These are phyloP conservation scores for Penicillium tannophilum DNA, from an alignment of 495 filamentous ascomycete species.

Conservation along the genomic window DNA sequence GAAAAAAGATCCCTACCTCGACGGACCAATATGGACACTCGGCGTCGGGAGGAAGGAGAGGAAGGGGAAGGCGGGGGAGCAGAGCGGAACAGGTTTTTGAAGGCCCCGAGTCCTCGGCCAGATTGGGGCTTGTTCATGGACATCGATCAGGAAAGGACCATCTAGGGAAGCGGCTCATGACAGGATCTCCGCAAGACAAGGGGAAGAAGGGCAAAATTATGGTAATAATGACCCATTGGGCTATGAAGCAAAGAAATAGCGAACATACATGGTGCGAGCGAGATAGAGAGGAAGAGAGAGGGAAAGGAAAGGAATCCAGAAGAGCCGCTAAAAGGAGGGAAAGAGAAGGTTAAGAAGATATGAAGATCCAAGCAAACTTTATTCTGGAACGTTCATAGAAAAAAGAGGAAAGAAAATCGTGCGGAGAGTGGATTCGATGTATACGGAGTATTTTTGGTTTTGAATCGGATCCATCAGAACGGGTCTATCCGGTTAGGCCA, in stretches of 20 bases:
- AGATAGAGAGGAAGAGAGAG: background rate
- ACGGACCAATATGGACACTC: constrained; percentile 40
- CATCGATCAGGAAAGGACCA: constrained; percentile 41
- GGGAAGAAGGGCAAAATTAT: constrained; percentile 8
- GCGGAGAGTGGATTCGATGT: constrained; percentile 23
- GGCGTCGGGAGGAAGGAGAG: constrained; percentile 35
- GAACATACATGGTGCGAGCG: constrained; percentile 34
- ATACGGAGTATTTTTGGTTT: constrained; percentile 30
- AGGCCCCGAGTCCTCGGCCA: constrained; percentile 39
- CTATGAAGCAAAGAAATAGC: constrained; percentile 24
- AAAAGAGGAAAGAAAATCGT: constrained; percentile 18
- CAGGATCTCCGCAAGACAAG: constrained; percentile 10
- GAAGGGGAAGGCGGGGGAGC: constrained; percentile 31
- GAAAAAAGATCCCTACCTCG: constrained; percentile 44
- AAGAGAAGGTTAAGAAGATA: constrained; percentile 13
- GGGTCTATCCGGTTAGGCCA: constrained; percentile 36
- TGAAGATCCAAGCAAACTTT: constrained; percentile 18
- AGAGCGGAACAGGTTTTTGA: constrained; percentile 43
- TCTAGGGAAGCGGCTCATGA: constrained; percentile 29
- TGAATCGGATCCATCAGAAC: constrained; percentile 36
- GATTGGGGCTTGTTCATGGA: constrained; percentile 42
- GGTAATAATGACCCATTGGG: constrained; percentile 26
- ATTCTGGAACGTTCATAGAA: constrained; percentile 34
- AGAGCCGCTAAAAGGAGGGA: constrained; percentile 9
- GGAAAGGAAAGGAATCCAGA: constrained; percentile 4